Percentiles rank a stretch among this genome's conserved stretches.
phyloP scores from a whole-genome alignment of 176 grass and related monocot species.

The Ensete glaucum region DNA sequence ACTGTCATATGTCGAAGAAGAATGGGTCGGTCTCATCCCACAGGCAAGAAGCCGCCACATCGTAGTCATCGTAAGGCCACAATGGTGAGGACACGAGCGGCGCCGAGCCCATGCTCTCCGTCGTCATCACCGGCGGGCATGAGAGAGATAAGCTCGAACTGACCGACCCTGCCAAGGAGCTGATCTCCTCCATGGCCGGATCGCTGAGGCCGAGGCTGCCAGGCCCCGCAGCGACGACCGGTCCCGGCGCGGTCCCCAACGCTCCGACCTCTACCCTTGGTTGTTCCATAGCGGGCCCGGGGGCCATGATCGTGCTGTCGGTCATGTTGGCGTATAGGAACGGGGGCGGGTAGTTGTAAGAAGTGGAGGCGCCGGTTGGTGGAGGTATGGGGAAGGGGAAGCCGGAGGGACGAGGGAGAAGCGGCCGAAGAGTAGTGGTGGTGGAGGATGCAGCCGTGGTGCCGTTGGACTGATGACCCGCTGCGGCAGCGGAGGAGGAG shows the following conservation, averaged over 20 bases:
- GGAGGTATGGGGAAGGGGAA: conserved; percentile 6
- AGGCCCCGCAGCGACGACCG: background rate
- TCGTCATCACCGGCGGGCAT: background rate
- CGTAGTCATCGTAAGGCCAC: conserved; percentile 55
- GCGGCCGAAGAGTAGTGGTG: conserved; percentile 20
- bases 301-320: background rate
- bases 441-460: conserved; percentile 22
- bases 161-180: conserved; percentile 11
- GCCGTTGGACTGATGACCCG: background rate
- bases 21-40: conserved; percentile 74
- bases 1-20: conserved; percentile 48
- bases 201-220: background rate
- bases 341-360: background rate
- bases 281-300: background rate
- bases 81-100: conserved; percentile 17
- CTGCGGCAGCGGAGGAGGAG: background rate
- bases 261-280: background rate
- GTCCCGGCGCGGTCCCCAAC: background rate
- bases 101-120: background rate
- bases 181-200: conserved; percentile 24
- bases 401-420: conserved; percentile 16
- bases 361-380: background rate
- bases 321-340: conserved; percentile 20
- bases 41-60: conserved; percentile 34
- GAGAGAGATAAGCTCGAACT: conserved; percentile 12